These are phyloP conservation scores for Rutstroemia sp. DNA, from an alignment of 2,329 filamentous ascomycete genomes.

Conservation along the genomic window DNA sequence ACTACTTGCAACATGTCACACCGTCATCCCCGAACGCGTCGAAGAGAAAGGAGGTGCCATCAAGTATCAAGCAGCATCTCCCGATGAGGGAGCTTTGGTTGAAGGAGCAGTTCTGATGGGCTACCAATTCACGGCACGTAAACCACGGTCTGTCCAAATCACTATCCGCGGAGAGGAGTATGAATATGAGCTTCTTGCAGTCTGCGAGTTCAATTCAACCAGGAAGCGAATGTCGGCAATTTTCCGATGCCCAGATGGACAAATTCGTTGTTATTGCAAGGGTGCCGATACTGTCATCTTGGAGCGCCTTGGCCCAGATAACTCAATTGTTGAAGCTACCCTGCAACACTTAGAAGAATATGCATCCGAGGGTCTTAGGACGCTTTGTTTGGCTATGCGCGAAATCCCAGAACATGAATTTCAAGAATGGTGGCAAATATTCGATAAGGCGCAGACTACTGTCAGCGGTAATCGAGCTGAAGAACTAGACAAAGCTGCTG, in stretches of 20 bases:
- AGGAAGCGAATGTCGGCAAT: conserved; percentile 97
- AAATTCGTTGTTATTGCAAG: conserved; percentile 89
- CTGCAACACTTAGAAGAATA: conserved; percentile 97
- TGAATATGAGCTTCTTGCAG: conserved; percentile 86
- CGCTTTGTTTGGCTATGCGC: conserved; percentile 88
- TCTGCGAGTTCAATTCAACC: conserved; percentile 99
- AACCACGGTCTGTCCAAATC: conserved; percentile 82
- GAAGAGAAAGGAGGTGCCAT: conserved; percentile 73
- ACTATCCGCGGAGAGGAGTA: conserved; percentile 62
- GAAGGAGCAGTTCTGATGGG: conserved; percentile 81
- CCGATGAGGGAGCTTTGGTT: conserved; percentile 94
- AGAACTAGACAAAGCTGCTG: conserved; percentile 92
- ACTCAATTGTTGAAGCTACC: conserved; percentile 82
- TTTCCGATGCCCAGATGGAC: conserved; percentile 92
- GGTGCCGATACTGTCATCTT: conserved; percentile 96
- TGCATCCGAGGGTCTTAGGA: conserved; percentile 89
- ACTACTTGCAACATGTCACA: conserved; percentile 86
- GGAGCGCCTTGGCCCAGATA: conserved; percentile 76
- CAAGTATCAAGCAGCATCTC: conserved; percentile 96
- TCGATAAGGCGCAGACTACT: conserved; percentile 80
- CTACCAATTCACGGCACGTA: conserved; percentile 85
- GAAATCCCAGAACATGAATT: conserved; percentile 88
- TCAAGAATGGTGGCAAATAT: conserved; percentile 78
- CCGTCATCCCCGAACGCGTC: conserved; percentile 86
- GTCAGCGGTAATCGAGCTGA: conserved; percentile 88